Base-by-base conservation (phyloP, 495 filamentous ascomycete genomes). In the Paragyromitra xinjiangensis region DNA sequence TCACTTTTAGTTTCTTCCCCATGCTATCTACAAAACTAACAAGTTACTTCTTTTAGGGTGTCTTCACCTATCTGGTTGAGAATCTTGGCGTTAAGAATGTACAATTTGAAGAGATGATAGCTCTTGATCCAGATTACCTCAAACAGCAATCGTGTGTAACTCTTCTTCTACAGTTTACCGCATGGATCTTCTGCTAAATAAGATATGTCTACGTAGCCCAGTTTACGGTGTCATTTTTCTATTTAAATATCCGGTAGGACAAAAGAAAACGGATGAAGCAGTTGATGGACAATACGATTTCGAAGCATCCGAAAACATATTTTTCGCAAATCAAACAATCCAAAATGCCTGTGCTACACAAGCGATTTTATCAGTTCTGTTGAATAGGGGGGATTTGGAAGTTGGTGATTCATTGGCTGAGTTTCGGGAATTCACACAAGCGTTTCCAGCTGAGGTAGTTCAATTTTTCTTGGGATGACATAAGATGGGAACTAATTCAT, bases 301-400 rank as follows among this genome's bases (percentile, higher is more conserved):
- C 71, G 87, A 86, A 11, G 92, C 94, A 0, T 85, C 91, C 3
- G 89, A 93, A 77, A 86, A 87, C 67, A 85, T 98, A 80, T 99
- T 97, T 88, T 99, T 99, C 86, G 95, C 95, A 2, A 90, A 91
- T 12, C 95, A 99, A 85, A 98, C 95, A 0, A 99, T 99, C 84
- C 95, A 98, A 86, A 99, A 99, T 86, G 95, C 95, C 34, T 99
- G 95, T 86, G 95, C 94, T 71, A 99, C 95, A 16, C 95, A 98
- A 85, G 95, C 95, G 29, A 90, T 99, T 72, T 89, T 99, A 42
- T 94, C 92, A 59, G 91, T 98, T 73, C 88, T 99, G 29, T 87
- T 99, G 69, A 99, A 99, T 85, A 91, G 95, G 78, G 90, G 90
- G 16, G 82, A 80, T 55, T 83, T 91, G 64, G 84, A 89, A 71